phyloP scores from a whole-genome alignment of 2,329 filamentous ascomycete species.

The Orbilia brochopaga region DNA sequence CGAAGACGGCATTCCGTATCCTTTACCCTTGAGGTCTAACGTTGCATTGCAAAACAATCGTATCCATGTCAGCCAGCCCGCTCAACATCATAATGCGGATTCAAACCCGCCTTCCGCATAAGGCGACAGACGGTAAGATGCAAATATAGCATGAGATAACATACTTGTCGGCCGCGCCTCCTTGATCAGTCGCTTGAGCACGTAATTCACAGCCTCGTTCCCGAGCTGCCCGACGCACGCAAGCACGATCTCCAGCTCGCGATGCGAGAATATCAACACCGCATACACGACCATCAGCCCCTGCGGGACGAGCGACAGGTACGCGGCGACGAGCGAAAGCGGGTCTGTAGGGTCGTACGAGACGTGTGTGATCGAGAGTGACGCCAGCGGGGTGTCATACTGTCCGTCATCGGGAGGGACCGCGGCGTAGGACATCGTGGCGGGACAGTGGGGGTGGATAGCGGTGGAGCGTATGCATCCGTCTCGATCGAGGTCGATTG shows the following conservation, averaged over 20 bases:
- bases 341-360: constrained; percentile 90
- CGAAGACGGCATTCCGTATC: constrained; percentile 96
- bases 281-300: constrained; percentile 88
- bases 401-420: constrained; percentile 24
- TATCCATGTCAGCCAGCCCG: no score
- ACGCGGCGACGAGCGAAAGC: constrained; percentile 86
- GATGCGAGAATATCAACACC: constrained; percentile 86
- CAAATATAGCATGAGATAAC: constrained; percentile 53
- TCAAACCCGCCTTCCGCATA: no score
- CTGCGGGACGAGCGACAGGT: constrained; percentile 91
- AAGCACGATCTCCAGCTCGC: constrained; percentile 84
- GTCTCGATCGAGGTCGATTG: background rate
- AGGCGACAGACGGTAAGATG: constrained; percentile 4
- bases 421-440: constrained; percentile 42
- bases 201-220: constrained; percentile 90
- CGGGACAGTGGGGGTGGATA: background rate
- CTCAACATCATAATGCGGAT: no score
- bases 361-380: constrained; percentile 91
- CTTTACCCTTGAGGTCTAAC: constrained; percentile 73
- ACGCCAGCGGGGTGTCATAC: constrained; percentile 69
- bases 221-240: constrained; percentile 91
- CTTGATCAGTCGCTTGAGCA: constrained; percentile 86
- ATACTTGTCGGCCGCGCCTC: constrained; percentile 84
- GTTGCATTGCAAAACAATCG: background rate
- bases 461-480: background rate